These are phyloP conservation scores for Colletotrichum destructivum DNA, from an alignment of 2,329 filamentous ascomycete species.

Conservation along the genomic window DNA sequence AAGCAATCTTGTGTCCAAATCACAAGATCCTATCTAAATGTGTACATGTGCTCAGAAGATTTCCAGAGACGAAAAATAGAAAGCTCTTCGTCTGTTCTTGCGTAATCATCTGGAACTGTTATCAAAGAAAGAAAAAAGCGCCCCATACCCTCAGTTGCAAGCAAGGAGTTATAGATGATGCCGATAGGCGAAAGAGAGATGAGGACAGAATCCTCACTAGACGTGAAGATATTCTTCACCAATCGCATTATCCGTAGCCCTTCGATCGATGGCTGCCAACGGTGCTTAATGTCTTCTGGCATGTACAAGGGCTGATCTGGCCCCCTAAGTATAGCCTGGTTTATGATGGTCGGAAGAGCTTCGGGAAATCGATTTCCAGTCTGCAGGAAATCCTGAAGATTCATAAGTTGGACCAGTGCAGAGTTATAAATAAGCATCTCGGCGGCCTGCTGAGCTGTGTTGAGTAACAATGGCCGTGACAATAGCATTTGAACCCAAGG, in stretches of 20 bases:
- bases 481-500: neutral
- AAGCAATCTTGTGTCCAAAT: neutral
- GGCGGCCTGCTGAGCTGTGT: constrained; percentile 3
- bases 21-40: neutral
- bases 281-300: constrained; percentile 17
- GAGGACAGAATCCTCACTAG: neutral
- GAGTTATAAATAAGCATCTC: constrained; percentile 33
- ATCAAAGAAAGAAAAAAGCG: constrained; percentile 11
- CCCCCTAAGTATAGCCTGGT: neutral
- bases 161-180: constrained; percentile 25
- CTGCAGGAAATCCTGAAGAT: neutral
- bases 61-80: neutral
- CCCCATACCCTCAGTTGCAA: neutral
- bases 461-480: constrained; percentile 5
- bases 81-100: neutral
- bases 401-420: constrained; percentile 18
- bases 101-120: neutral
- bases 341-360: neutral
- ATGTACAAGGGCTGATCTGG: constrained; percentile 7
- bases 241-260: constrained; percentile 16
- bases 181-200: constrained; percentile 18
- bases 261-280: constrained; percentile 31
- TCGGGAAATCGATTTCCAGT: constrained; percentile 6
- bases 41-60: neutral
- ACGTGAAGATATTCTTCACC: neutral